Evolutionary conservation across 495 filamentous ascomycete genomes (phyloP), one percentile per base, ranked within the genome.

Genomic region (Lophium mytilinum): DNA sequence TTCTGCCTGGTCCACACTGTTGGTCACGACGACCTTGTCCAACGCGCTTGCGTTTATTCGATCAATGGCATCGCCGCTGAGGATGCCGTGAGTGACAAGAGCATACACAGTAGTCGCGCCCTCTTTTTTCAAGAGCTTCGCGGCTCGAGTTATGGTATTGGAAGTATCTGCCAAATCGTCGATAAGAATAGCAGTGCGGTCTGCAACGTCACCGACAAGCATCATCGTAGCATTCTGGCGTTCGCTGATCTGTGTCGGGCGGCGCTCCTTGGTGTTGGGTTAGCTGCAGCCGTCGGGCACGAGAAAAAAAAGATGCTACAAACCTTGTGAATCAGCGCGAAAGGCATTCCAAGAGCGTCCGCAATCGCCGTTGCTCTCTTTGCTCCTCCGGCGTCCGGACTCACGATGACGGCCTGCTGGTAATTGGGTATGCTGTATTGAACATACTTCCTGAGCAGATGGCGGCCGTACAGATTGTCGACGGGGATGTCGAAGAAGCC

Each of bases 401-500:
- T 94, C 63, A 98, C 90, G 65, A 98, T 88, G 41, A 97, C 89
- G 50, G 88, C 87, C 55, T 91, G 80, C 71, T 87, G 86, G 72
- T 83, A 89, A 64, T 90, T 86, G 57, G 90, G 86, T 64, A 97
- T 95, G 57, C 87, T 81, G 53, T 86, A 83, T 71, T 87, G 81
- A 61, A 98, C 96, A 72, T 96, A 97, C 50, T 83, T 85, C 71
- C 93, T 86, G 48, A 97, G 78, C 41, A 96, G 76, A 42, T 90
- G 87, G 53, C 90, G 79, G 12, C 89, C 93, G 67, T 95, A 95
- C 15, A 98, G 77, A 66, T 98, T 98, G 68, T 98, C 93, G 50
- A 97, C 94, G 1, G 91, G 92, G 52, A 97, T 96, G 66, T 97
- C 93, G 65, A 98, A 97, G 77, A 94, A 98, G 46, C 93, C 93